Evolutionary conservation across 345 rosid genomes (phyloP), one percentile per base, ranked within the genome.

Genomic region (Hibiscus mutabilis): DNA sequence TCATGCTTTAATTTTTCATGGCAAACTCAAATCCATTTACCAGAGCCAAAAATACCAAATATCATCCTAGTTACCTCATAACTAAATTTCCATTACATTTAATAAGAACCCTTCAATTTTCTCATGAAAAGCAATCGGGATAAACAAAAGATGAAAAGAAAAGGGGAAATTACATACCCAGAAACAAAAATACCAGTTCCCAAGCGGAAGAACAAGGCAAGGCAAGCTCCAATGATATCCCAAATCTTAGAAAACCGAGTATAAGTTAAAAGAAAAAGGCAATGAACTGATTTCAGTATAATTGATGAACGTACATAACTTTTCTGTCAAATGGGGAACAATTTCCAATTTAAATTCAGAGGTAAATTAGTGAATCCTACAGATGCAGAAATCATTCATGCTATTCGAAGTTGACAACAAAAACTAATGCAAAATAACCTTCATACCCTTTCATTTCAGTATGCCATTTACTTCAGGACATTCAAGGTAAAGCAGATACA

Each of bases 151-250:
- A 7, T 5, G 29, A 8, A 29, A 29, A 21, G n/a, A n/a, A n/a
- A 25, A 9, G 0, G 46, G 25, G 25, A 47, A 2, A 1, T 14
- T 10, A 3, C 68, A 19, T 82, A 91, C 97, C 97, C 97, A 62
- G 88, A 82, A 80, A 82, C 88, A 71, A 89, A 89, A 75, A 83
- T 83, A 9, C 96, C 97, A 52, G 96, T 88, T 14, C 90, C 98
- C 40, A 85, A 77, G 25, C 97, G 85, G 70, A 94, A 88, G 69
- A 87, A 6, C 72, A 94, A 73, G 47, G 92, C 80, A 31, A 91
- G 79, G 15, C 95, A 71, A 14, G 98, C 93, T 62, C 91, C 95
- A 55, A 85, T 2, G 35, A 94, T 70, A 71, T 94, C 96, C 46
- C 73, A 73, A 35, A 56, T 52, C 82, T 89, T 87, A 64, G 86